Evolutionary conservation across 2,329 filamentous ascomycete species (phyloP).

Genomic region (Diplodia seriata): DNA sequence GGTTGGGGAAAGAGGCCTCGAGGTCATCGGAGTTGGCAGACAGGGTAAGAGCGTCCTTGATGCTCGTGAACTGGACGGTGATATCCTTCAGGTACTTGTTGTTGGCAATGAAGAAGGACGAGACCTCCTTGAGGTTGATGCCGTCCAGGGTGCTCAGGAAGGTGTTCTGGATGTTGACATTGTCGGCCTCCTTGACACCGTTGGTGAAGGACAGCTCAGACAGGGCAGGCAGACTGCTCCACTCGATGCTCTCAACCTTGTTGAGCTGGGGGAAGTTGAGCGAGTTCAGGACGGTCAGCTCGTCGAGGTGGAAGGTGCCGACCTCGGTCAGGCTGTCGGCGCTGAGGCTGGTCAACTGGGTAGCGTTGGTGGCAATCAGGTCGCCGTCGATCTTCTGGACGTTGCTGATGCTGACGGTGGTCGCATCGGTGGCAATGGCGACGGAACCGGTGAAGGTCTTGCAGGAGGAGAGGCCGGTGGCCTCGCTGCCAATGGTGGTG

Average conservation of each 20-base stretch:
- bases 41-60: constrained; percentile 74
- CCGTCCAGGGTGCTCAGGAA: constrained; percentile 78
- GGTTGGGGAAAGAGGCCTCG: constrained; percentile 75
- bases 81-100: constrained; percentile 80
- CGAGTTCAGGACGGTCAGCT: constrained; percentile 71
- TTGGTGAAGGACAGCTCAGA: constrained; percentile 65
- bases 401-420: constrained; percentile 67
- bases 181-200: constrained; percentile 70
- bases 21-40: constrained; percentile 80
- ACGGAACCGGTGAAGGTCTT: constrained; percentile 72
- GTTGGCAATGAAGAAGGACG: constrained; percentile 84
- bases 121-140: constrained; percentile 78
- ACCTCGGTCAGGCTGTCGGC: constrained; percentile 70
- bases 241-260: constrained; percentile 71
- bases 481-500: constrained; percentile 68
- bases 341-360: constrained; percentile 68
- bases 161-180: constrained; percentile 84
- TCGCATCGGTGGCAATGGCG: constrained; percentile 64
- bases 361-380: constrained; percentile 60
- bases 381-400: constrained; percentile 65
- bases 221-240: constrained; percentile 73
- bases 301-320: constrained; percentile 72
- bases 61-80: constrained; percentile 77
- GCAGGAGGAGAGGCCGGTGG: constrained; percentile 67
- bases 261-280: constrained; percentile 72